Conservation (phyloP, 768 basidiomycete species). For the Pisolithus tinctorius region DNA sequence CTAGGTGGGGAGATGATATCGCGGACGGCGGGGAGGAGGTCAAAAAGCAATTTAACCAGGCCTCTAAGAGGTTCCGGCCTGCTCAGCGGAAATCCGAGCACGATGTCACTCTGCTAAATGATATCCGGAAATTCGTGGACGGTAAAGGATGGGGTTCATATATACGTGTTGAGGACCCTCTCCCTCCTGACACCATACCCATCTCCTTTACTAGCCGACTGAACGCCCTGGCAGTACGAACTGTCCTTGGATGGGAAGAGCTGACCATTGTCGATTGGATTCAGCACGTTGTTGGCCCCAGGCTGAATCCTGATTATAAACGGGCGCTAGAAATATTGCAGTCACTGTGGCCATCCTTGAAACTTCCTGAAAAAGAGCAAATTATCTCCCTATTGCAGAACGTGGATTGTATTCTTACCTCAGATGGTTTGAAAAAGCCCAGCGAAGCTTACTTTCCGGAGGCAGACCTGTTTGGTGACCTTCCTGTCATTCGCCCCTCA, state of each 20-base stretch:
- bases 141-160: conserved; percentile 40
- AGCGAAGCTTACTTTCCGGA: conserved; percentile 73
- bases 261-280: conserved; percentile 67
- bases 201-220: conserved; percentile 53
- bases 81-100: background rate
- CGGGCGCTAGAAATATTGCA: conserved; percentile 49
- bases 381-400: conserved; percentile 43
- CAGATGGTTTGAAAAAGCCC: conserved; percentile 62
- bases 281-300: conserved; percentile 44
- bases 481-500: conserved; percentile 59
- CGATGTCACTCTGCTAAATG: conserved; percentile 48
- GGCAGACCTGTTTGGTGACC: conserved; percentile 84
- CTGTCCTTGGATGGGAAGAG: background rate
- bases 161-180: conserved; percentile 68
- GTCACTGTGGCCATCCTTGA: conserved; percentile 53
- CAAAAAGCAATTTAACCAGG: background rate
- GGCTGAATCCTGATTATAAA: conserved; percentile 49
- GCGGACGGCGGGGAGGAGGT: conserved; percentile 31
- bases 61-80: conserved; percentile 1
- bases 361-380: conserved; percentile 38
- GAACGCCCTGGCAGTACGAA: conserved; percentile 38
- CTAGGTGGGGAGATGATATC: background rate
- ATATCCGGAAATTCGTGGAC: conserved; percentile 64
- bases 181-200: conserved; percentile 70
- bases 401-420: conserved; percentile 66